These are phyloP conservation scores for Cunninghamia lanceolata DNA, from an alignment of 75 land plant species.

Conservation along the genomic window DNA sequence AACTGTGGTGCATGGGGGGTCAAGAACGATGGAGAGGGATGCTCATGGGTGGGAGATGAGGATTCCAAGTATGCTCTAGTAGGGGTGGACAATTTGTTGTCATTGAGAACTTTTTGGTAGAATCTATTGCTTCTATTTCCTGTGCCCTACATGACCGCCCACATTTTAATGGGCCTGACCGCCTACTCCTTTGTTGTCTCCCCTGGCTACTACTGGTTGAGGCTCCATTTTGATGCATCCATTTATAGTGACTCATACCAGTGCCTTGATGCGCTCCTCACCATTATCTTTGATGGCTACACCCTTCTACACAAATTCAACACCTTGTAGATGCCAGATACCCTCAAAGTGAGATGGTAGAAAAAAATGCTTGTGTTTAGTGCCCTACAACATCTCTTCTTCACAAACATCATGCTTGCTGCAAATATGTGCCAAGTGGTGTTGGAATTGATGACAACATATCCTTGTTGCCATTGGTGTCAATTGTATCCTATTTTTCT, in stretches of 20 bases:
- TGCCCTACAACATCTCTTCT: too few species aligned
- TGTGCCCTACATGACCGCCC: slow-evolving; percentile 61
- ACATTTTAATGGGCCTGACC: slow-evolving; percentile 48
- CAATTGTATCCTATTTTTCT: too few species aligned
- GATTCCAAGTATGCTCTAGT: slow-evolving; percentile 13
- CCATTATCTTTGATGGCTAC: slow-evolving; percentile 42
- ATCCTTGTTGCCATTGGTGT: too few species aligned
- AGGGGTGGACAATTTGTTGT: slow-evolving; percentile 5
- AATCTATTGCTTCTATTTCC: slow-evolving; percentile 28
- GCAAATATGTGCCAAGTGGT: too few species aligned
- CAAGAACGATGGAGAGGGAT: slow-evolving; percentile 43
- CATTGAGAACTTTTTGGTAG: background rate
- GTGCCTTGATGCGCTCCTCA: slow-evolving; percentile 34
- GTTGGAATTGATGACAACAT: too few species aligned
- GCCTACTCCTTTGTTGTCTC: slow-evolving; percentile 58
- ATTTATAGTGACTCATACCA: slow-evolving; percentile 31
- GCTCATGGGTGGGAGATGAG: slow-evolving; percentile 51
- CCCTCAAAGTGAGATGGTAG: too few species aligned
- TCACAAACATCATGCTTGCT: too few species aligned
- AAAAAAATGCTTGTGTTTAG: too few species aligned
- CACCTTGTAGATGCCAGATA: slow-evolving; percentile 34
- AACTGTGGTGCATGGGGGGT: slow-evolving; percentile 26
- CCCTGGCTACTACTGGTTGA: slow-evolving; percentile 54
- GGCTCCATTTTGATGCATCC: slow-evolving; percentile 70
- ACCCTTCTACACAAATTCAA: slow-evolving; percentile 53